These are phyloP conservation scores for Xylaria arbuscula DNA, from an alignment of 2,329 filamentous ascomycete species.

Conservation along the genomic window DNA sequence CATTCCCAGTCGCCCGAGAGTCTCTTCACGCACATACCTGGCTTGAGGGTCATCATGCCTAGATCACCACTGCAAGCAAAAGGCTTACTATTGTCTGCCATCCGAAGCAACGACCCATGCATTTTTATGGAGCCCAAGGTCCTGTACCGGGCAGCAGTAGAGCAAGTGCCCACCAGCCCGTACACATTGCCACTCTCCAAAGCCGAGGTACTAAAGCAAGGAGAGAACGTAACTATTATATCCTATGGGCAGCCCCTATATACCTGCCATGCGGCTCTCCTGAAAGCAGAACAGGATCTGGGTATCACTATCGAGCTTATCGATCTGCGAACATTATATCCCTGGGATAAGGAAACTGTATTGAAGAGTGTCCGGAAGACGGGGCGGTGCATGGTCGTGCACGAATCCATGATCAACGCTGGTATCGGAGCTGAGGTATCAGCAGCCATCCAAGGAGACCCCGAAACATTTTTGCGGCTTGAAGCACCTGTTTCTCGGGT, in stretches of 20 bases:
- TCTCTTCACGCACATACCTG: constrained; percentile 88
- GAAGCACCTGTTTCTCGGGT: constrained; percentile 88
- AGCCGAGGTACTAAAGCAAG: constrained; percentile 84
- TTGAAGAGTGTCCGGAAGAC: constrained; percentile 88
- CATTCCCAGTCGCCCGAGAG: constrained; percentile 91
- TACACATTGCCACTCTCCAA: constrained; percentile 89
- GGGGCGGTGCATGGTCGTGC: constrained; percentile 85
- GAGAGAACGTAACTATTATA: constrained; percentile 83
- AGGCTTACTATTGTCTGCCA: constrained; percentile 80
- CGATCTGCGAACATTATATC: constrained; percentile 87
- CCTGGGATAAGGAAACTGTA: constrained; percentile 87
- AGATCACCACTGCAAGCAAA: constrained; percentile 89
- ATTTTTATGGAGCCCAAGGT: constrained; percentile 96
- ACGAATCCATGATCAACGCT: constrained; percentile 91
- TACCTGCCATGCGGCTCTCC: constrained; percentile 80
- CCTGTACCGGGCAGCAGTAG: constrained; percentile 88
- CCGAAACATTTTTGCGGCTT: constrained; percentile 78
- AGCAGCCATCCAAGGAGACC: constrained; percentile 84
- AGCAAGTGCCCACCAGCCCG: constrained; percentile 84
- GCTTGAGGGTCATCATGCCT: constrained; percentile 85
- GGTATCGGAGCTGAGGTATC: constrained; percentile 91
- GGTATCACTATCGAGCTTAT: constrained; percentile 85
- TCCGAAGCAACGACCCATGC: constrained; percentile 85
- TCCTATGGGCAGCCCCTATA: constrained; percentile 93
- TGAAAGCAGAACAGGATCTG: constrained; percentile 78